Base-by-base conservation (phyloP, 768 basidiomycete species). In the Suillus subaureus region DNA sequence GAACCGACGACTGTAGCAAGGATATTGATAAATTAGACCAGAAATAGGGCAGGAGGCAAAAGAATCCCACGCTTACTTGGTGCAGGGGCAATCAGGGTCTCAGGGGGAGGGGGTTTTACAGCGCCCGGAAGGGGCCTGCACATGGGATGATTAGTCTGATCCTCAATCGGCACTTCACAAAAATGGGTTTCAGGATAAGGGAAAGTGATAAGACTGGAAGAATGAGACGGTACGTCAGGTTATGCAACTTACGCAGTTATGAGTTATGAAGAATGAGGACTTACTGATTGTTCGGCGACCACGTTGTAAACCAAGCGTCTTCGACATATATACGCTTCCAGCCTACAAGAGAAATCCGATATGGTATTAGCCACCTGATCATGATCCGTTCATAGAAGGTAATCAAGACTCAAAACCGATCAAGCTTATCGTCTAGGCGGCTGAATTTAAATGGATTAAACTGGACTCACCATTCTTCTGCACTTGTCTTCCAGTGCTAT, bases 311-410 rank as follows among this genome's bases (percentile, higher is more conserved):
- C 82, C 82, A 85, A 9, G 66, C 52, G 15, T 84, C 82, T n/a
- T 78, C 67, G 1, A 84, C 74, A 39, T 79, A 73, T 23, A 84
- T 75, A 13, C 81, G 78, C 69, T 83, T 85, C 83, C 83, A 84
- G 8, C 83, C 83, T 84, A 15, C 26, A 31, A 61, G 13, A 15
- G 40, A 69, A 11, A 37, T 45, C 23, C 15, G 64, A 60, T 61
- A 58, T 26, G 11, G 31, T 51, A 63, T n/a, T 40, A 49, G 52
- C 18, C 13, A 37, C 43, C 4, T 26, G 57, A 28, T 40, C 37
- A 4, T 26, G 57, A 28, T 40, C 37, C 57, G 23, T 55, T 37
- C 54, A 35, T 55, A 55, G 54, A 55, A 55, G 54, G 54, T 39
- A 26, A 58, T 40, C 18, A 40, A 39, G 15, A 37, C 26, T 39